Evolutionary conservation across 2,329 filamentous ascomycete genomes (phyloP), one percentile per base, ranked within the genome.

Genomic region (Botrytis sinoallii): DNA sequence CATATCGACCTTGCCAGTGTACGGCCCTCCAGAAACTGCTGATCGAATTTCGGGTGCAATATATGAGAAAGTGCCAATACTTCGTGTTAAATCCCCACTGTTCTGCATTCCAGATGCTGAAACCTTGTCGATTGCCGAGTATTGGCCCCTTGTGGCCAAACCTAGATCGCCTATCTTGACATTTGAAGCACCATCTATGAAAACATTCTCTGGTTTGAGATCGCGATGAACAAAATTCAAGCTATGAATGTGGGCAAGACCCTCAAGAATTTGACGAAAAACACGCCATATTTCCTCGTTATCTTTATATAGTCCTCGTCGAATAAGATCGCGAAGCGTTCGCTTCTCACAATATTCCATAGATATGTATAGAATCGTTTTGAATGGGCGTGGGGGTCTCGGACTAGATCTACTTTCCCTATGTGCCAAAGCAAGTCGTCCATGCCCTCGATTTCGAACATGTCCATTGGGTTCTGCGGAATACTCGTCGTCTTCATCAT

Each of bases 101-200:
- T 77, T 75, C 55, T 78, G 76, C 46, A 73, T 57, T 14, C 75
- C 68, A 63, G 75, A 73, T 16, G 78, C 73, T 16, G 77, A 76
- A 22, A 78, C 82, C 79, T 86, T 90, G 75, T 92, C 91, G 20
- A 82, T 79, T 8, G 87, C 83, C 3, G 89, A 87, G 76, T 92
- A 91, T 78, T 97, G 93, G 0, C 93, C 94, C 76, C 92, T 96
- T 0, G 95, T 98, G 29, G 96, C 96, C 52, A 99, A 86, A 7
- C 96, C 96, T 82, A 99, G 98, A 80, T 99, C 96, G 61, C 96
- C 96, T 78, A 99, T 98, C 77, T 97, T 96, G 55, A 97, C 94
- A 78, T 97, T 96, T 76, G 94, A 93, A 4, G 91, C 88, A 12
- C 92, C 90, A 79, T 98, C 95, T 77, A 99, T 97, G 83, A 99